Evolutionary conservation across 116 monocot genomes (phyloP).

Genomic region (Dioscorea cayenensis): DNA sequence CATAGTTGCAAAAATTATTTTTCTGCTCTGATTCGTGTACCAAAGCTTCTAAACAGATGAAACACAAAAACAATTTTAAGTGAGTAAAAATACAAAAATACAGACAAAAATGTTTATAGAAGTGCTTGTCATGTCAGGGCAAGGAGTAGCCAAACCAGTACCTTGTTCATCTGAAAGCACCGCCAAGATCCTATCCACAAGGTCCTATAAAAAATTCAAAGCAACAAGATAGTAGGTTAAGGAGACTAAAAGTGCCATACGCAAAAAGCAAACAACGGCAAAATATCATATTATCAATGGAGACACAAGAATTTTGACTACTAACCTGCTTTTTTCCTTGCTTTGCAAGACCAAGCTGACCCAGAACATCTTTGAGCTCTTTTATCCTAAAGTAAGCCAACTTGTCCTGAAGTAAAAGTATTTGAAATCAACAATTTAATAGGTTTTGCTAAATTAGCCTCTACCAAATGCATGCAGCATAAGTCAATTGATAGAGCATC

Average conservation of each 20-base stretch:
- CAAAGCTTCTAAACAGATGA: too few species aligned
- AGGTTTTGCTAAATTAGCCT: neutral
- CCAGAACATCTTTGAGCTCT: slow-evolving; percentile 73
- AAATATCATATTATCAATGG: too few species aligned
- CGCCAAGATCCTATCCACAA: slow-evolving; percentile 59
- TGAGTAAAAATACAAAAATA: neutral
- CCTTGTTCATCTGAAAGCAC: slow-evolving; percentile 72
- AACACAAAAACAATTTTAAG: too few species aligned
- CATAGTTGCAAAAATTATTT: too few species aligned
- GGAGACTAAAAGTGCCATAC: neutral
- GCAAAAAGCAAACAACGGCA: neutral
- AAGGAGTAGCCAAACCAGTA: slow-evolving; percentile 12
- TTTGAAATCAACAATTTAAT: neutral
- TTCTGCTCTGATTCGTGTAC: too few species aligned
- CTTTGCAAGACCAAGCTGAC: slow-evolving; percentile 54
- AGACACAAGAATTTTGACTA: neutral
- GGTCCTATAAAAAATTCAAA: slow-evolving; percentile 47
- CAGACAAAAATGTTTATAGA: too few species aligned
- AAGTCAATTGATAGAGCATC: neutral
- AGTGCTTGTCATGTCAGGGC: too few species aligned
- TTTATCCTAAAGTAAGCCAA: slow-evolving; percentile 52
- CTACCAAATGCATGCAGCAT: neutral
- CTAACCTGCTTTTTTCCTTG: slow-evolving; percentile 78
- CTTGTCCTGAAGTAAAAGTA: slow-evolving; percentile 35
- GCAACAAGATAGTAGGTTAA: neutral